phyloP scores from a whole-genome alignment of 2,329 filamentous ascomycete species.

The Plenodomus lindquistii region DNA sequence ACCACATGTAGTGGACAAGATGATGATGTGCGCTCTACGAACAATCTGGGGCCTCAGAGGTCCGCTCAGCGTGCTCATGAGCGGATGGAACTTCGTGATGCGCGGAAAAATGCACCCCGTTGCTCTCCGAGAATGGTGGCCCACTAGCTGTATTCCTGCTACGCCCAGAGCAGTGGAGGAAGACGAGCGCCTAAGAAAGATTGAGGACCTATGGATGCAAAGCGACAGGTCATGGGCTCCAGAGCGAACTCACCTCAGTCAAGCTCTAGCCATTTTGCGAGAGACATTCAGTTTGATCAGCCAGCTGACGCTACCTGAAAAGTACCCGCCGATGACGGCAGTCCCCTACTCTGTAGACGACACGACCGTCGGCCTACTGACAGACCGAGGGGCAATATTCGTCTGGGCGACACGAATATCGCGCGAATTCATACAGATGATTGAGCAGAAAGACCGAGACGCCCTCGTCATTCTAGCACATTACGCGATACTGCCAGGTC shows the following conservation, averaged over 20 bases:
- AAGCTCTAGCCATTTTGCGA: conserved; percentile 32
- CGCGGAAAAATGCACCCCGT: conserved; percentile 32
- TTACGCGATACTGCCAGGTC: conserved; percentile 42
- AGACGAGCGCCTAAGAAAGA: conserved; percentile 27
- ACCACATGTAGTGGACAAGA: conserved; percentile 27
- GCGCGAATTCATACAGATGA: conserved; percentile 32
- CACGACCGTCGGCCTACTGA: conserved; percentile 29
- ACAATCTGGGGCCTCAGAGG: conserved; percentile 39
- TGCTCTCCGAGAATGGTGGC: conserved; percentile 41
- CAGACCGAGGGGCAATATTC: conserved; percentile 39
- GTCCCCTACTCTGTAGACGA: conserved; percentile 37
- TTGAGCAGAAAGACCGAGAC: conserved; percentile 35
- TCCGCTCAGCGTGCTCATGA: conserved; percentile 34
- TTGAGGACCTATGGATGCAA: conserved; percentile 33
- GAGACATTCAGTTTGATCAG: conserved; percentile 37
- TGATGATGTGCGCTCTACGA: conserved; percentile 29
- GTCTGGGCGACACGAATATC: conserved; percentile 35
- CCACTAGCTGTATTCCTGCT: conserved; percentile 22
- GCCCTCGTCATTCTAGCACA: conserved; percentile 45
- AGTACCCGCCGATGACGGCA: conserved; percentile 28
- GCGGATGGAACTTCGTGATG: conserved; percentile 37
- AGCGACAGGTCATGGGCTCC: conserved; percentile 11
- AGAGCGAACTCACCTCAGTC: conserved; percentile 19
- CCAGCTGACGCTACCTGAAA: conserved; percentile 30
- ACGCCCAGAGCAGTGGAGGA: conserved; percentile 31